phyloP scores from a whole-genome alignment of 805 yeast species.

The Candida piceae region DNA sequence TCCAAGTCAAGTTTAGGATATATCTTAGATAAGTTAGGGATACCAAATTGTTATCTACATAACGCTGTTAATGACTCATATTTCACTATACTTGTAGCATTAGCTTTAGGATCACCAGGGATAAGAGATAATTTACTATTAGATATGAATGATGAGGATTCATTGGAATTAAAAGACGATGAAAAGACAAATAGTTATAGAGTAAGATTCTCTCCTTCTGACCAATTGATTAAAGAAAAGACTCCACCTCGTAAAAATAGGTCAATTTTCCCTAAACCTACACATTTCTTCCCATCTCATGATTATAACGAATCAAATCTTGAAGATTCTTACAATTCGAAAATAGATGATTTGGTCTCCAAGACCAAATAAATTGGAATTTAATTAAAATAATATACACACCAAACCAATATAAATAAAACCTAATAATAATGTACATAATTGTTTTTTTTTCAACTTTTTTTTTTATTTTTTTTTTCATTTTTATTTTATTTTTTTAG shows the following conservation, averaged over 20 bases:
- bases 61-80: slow-evolving; percentile 31
- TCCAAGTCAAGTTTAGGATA: slow-evolving; percentile 19
- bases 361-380: no score
- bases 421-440: no score
- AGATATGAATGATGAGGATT: not conserved
- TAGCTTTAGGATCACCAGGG: slow-evolving; percentile 25
- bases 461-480: no score
- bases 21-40: slow-evolving; percentile 22
- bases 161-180: not conserved
- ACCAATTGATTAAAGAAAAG: slow-evolving; percentile 7
- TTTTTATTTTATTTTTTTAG: no score
- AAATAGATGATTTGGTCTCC: not conserved
- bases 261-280: not conserved
- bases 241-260: not conserved
- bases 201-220: slow-evolving; percentile 16
- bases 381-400: no score
- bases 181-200: not conserved
- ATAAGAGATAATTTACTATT: slow-evolving; percentile 17
- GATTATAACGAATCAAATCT: not conserved
- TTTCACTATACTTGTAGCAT: slow-evolving; percentile 24
- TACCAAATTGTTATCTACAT: slow-evolving; percentile 27
- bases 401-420: no score
- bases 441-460: no score
- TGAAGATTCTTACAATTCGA: not conserved
- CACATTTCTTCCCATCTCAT: not conserved